phyloP scores from a whole-genome alignment of 805 yeast genomes.

The Hyphopichia homilentoma region DNA sequence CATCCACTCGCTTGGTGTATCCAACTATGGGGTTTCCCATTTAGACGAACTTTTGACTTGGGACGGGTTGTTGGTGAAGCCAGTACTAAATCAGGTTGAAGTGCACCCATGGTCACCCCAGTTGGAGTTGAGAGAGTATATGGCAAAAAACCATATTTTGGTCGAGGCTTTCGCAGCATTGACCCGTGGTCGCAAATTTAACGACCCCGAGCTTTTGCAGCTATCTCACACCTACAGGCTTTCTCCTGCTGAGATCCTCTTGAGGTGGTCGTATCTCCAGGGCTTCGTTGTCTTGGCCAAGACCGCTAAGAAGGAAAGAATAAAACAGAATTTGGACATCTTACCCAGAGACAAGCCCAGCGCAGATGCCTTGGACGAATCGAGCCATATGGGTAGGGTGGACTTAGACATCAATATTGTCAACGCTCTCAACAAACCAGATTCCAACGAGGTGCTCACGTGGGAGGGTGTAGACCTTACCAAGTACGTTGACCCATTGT shows the following conservation, averaged over 20 bases:
- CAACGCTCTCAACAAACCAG: conserved; percentile 31
- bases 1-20: conserved; percentile 71
- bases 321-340: conserved; percentile 53
- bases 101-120: conserved; percentile 81
- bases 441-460: conserved; percentile 28
- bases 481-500: no score
- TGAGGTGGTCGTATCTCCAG: conserved; percentile 71
- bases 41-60: conserved; percentile 57
- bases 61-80: conserved; percentile 41
- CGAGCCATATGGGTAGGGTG: conserved; percentile 30
- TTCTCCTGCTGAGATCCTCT: conserved; percentile 58
- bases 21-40: conserved; percentile 63
- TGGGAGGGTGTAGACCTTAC: conserved; percentile 35
- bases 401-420: conserved; percentile 37
- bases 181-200: conserved; percentile 55
- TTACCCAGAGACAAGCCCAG: conserved; percentile 27
- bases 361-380: conserved; percentile 22
- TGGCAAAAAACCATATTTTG: conserved; percentile 50
- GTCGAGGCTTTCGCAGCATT: conserved; percentile 82
- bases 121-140: conserved; percentile 57
- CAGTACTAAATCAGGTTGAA: conserved; percentile 80
- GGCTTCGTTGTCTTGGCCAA: conserved; percentile 73
- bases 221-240: conserved; percentile 49
- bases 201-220: conserved; percentile 48
- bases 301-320: conserved; percentile 50